phyloP scores from a whole-genome alignment of 176 grass and related monocot genomes.

The Tillandsia leiboldiana region DNA sequence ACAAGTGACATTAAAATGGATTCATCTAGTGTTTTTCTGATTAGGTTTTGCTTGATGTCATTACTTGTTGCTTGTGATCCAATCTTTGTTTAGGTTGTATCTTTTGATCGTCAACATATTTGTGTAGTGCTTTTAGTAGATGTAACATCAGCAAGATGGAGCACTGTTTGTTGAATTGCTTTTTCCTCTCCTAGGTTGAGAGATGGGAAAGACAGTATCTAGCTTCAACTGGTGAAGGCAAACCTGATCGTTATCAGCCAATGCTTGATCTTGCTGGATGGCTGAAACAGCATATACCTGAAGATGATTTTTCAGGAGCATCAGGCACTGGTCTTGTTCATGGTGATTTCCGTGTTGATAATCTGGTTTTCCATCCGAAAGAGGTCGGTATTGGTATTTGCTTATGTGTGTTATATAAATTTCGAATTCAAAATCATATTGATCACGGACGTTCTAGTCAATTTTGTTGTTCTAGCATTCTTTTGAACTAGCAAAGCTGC shows the following conservation, averaged over 20 bases:
- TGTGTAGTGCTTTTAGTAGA: background rate
- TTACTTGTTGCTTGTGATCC: no score
- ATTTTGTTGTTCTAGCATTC: no score
- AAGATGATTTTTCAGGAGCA: slow-evolving; percentile 49
- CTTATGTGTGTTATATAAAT: background rate
- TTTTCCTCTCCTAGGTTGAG: slow-evolving; percentile 35
- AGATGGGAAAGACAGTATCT: slow-evolving; percentile 92
- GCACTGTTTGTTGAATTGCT: background rate
- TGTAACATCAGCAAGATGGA: background rate
- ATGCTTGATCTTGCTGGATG: slow-evolving; percentile 76
- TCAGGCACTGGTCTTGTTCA: slow-evolving; percentile 72
- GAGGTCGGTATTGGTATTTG: slow-evolving; percentile 32
- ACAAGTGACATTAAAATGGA: no score
- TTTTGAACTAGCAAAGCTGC: no score
- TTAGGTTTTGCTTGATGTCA: no score
- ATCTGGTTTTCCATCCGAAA: slow-evolving; percentile 82
- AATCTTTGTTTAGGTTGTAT: no score
- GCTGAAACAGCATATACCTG: slow-evolving; percentile 65
- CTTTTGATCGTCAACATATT: no score
- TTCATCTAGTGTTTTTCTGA: no score
- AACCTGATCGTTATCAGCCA: slow-evolving; percentile 55
- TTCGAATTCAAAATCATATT: background rate
- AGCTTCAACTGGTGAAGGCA: slow-evolving; percentile 66
- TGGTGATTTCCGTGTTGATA: slow-evolving; percentile 84
- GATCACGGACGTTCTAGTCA: background rate